phyloP scores from a whole-genome alignment of 2,329 filamentous ascomycete species.

The Penicillium rolfsii region DNA sequence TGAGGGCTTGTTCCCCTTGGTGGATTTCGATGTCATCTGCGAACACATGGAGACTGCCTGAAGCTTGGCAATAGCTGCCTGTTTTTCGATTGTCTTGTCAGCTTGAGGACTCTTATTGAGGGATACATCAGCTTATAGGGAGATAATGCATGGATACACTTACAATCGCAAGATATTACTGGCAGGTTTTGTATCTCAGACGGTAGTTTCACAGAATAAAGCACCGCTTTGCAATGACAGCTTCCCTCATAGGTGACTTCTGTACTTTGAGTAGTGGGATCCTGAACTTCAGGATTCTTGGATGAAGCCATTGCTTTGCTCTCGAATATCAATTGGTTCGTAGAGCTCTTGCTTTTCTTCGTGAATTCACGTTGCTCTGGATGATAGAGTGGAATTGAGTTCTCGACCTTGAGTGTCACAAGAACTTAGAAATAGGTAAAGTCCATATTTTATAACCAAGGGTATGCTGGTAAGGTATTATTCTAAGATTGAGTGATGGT shows the following conservation, averaged over 20 bases:
- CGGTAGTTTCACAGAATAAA: neutral
- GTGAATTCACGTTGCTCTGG: neutral
- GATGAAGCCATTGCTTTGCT: neutral
- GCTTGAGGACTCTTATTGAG: neutral
- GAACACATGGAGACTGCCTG: neutral
- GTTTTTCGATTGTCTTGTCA: neutral
- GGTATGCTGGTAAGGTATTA: neutral
- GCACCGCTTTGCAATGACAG: conserved; percentile 5
- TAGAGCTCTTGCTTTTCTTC: neutral
- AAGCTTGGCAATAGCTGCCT: conserved; percentile 2
- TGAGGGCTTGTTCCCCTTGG: neutral
- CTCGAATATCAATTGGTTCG: neutral
- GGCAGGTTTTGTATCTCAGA: neutral
- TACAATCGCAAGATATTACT: neutral
- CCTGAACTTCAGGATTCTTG: neutral
- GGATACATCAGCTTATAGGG: too few species aligned
- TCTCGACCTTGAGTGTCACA: neutral
- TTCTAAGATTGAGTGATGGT: neutral
- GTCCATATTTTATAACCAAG: neutral
- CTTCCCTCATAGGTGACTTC: neutral
- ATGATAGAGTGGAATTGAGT: neutral
- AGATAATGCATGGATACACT: neutral
- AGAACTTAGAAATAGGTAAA: neutral
- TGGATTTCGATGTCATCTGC: conserved; percentile 1
- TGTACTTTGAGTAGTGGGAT: neutral